Evolutionary conservation across 2,329 filamentous ascomycete genomes (phyloP).

Genomic region (Ophiocordyceps camponoti-leonardi): DNA sequence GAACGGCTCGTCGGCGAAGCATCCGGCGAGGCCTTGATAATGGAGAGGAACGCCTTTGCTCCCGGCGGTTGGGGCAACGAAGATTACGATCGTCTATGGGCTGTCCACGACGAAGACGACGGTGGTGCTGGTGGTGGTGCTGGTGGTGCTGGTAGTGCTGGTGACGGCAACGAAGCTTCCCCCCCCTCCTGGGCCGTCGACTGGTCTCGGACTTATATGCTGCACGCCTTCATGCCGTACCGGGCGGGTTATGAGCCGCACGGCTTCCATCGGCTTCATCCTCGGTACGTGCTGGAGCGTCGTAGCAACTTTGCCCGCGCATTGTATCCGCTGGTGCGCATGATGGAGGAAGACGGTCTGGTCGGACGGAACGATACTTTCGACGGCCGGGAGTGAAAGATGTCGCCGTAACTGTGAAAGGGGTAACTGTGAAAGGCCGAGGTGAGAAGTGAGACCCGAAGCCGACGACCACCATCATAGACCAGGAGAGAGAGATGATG

Average conservation of each 20-base stretch:
- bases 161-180: no score
- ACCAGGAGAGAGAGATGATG: no score
- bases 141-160: no score
- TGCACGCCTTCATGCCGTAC: slow-evolving; percentile 7
- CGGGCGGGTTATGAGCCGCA: neutral
- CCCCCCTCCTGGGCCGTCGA: slow-evolving; percentile 6
- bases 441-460: no score
- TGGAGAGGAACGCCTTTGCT: neutral
- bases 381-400: slow-evolving; percentile 2
- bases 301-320: slow-evolving; percentile 9
- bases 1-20: slow-evolving; percentile 26
- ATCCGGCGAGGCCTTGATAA: slow-evolving; percentile 9
- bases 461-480: no score
- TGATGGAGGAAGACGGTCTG: slow-evolving; percentile 6
- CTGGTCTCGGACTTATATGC: slow-evolving; percentile 7
- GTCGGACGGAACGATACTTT: neutral
- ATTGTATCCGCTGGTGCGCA: slow-evolving; percentile 7
- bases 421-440: no score
- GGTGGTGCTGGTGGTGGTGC: no score
- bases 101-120: neutral
- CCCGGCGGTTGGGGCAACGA: neutral
- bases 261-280: slow-evolving; percentile 5
- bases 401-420: no score
- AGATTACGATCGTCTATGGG: neutral
- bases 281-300: slow-evolving; percentile 7